phyloP scores from a whole-genome alignment of 192 early-diverging fungal genomes.

The Oehlia diaphana region DNA sequence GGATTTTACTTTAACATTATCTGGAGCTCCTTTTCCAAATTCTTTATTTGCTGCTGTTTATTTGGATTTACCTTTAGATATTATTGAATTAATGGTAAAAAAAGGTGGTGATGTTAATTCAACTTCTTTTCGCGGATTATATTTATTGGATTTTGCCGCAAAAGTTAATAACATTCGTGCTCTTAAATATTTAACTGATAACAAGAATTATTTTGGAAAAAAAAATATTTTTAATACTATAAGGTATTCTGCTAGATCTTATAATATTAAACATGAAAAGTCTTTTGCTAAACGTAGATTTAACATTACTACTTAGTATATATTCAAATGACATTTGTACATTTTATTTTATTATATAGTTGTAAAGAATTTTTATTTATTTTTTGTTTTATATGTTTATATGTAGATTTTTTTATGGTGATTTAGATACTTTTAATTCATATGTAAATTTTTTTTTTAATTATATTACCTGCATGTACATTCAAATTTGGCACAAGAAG shows the following conservation, averaged over 20 bases:
- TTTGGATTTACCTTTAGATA: slow-evolving; percentile 6
- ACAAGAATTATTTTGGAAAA: not conserved
- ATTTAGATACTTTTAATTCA: no score
- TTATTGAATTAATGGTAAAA: slow-evolving; percentile 21
- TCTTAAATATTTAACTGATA: slow-evolving; percentile 2
- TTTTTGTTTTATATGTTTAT: no score
- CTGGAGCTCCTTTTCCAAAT: slow-evolving; percentile 10
- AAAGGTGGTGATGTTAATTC: not conserved
- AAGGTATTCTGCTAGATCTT: not conserved
- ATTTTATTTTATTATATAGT: no score
- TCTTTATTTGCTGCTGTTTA: slow-evolving; percentile 19
- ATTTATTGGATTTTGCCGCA: slow-evolving; percentile 12
- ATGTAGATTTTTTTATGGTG: no score
- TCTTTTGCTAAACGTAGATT: not conserved
- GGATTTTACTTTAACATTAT: slow-evolving; percentile 2
- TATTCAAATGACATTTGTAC: no score
- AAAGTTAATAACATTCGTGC: slow-evolving; percentile 5
- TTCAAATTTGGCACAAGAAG: no score
- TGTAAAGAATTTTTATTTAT: no score
- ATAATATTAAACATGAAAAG: not conserved
- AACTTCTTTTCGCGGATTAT: slow-evolving; percentile 5
- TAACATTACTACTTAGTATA: no score
- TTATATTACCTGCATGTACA: no score
- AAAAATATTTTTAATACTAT: not conserved
- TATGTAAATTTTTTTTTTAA: no score